Base-by-base conservation (phyloP, 768 basidiomycete species). In the Rhodotorula kratochvilovae region DNA sequence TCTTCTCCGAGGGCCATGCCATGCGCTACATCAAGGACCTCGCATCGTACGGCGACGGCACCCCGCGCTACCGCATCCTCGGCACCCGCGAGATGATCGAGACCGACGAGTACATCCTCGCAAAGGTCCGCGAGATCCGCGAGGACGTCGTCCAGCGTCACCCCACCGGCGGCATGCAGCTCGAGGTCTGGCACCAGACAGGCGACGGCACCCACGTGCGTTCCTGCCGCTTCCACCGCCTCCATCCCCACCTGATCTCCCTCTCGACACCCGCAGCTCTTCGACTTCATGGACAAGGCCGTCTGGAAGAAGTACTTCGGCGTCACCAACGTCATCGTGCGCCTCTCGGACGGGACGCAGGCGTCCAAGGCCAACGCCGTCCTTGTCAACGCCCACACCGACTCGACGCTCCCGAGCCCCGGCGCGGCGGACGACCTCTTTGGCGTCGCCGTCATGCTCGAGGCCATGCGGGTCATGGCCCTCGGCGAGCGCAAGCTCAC, bases 371-470 rank as follows among this genome's bases (percentile, higher is more conserved):
- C 86, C 64, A 87, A 95, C 67, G 90, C 71, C 0, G 84, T 95
- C 3, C 85, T 98, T 56, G 85, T 97, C 62, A 96, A 95, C 72
- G 81, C 91, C 0, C 95, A 98, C 81, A 82, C 96, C 50, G 94
- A 96, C 79, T 90, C 88, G 71, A 93, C 92, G 0, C 81, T 96
- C 31, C 93, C 94, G 0, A 89, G 89, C 68, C 92, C 92, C 4
- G 83, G 83, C 33, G 91, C 91, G 33, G 86, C 90, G 8, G 93
- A 96, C 77, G 94, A 98, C 77, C 92, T 88, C 2, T 82, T 96
- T 13, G 82, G 91, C 11, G 89, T 93, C 16, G 95, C 91, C 2
- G 86, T 95, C 53, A 94, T 96, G 92, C 82, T 97, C 45, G 95
- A 97, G 68, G 86, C 87, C 61, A 87, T 91, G 60, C 81, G 95